Evolutionary conservation across 2,329 filamentous ascomycete genomes (phyloP), one percentile per base, ranked within the genome.

Genomic region (Aureobasidium sp.): DNA sequence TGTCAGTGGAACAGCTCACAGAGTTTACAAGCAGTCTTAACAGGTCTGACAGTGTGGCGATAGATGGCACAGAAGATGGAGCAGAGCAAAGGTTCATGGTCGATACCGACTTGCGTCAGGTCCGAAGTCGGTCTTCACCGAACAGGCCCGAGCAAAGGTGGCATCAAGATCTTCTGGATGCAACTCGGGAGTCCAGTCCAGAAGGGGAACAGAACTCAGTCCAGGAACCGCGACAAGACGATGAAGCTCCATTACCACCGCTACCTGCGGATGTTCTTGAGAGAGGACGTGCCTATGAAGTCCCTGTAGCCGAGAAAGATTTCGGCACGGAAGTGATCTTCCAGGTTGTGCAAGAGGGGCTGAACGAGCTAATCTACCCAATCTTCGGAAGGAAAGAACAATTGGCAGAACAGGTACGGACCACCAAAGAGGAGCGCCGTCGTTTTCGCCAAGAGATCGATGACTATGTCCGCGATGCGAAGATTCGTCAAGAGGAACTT

Each of bases 291-390:
- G 87, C 87, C 19, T 87, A 90, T 72, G 88, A 91, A 58, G 86
- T 95, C 17, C 88, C 89, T 0, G 85, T 89, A 66, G 86, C 88
- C 0, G 91, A 96, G 72, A 83, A 82, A 63, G 91, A 96, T 71
- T 86, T 90, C 6, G 91, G 90, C 40, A 90, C 88, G 67, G 91
- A 97, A 70, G 88, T 97, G 4, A 78, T 97, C 1, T 97, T 96
- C 70, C 90, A 96, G 72, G 86, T 95, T 35, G 91, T 90, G 0
- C 91, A 97, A 73, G 89, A 96, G 73, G 89, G 91, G 0, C 90
- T 96, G 76, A 97, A 97, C 69, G 91, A 97, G 74, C 79, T 97
- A 2, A 82, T 99, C 0, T 90, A 97, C 70, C 82, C 86, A 1
- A 80, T 99, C 0, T 99, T 99, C 77, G 88, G 88, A 67, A 79